Evolutionary conservation across 129 eudicot species (phyloP).

Genomic region (Ambrosia artemisiifolia): DNA sequence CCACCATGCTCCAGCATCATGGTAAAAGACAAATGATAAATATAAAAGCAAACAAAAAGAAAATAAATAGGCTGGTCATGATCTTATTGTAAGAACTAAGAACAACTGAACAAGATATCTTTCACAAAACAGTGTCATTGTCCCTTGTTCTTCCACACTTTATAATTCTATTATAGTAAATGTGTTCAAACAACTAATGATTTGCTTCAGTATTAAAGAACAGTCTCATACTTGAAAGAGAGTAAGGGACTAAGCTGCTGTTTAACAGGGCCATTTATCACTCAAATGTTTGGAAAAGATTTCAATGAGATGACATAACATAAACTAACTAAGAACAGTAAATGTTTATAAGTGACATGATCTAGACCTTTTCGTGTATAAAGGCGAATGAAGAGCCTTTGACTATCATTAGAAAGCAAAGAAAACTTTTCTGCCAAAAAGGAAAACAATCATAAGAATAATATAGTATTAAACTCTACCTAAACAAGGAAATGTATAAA

Average conservation of each 20-base stretch:
- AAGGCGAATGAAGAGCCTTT: constrained; percentile 81
- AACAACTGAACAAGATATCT: background rate
- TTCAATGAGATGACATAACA: too few relatives aligned
- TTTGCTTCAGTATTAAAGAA: too few relatives aligned
- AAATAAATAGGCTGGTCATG: background rate
- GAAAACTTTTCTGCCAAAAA: constrained; percentile 52
- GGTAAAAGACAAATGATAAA: background rate
- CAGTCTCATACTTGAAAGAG: too few relatives aligned
- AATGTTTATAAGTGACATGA: constrained; percentile 6
- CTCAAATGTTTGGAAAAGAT: too few relatives aligned
- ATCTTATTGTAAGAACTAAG: background rate
- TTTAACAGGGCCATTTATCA: too few relatives aligned
- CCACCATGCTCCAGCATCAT: background rate
- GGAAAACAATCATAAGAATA: constrained; percentile 5
- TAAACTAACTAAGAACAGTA: background rate
- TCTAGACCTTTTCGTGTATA: constrained; percentile 82
- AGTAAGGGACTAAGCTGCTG: too few relatives aligned
- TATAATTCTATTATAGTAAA: background rate
- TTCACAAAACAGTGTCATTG: background rate
- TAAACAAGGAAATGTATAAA: background rate
- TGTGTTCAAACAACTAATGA: constrained; percentile 1
- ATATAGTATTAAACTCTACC: constrained; percentile 8
- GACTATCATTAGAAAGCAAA: constrained; percentile 75
- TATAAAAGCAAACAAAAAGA: background rate
- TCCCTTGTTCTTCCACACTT: background rate